phyloP scores from a whole-genome alignment of 495 filamentous ascomycete species.

The Apodospora peruviana region DNA sequence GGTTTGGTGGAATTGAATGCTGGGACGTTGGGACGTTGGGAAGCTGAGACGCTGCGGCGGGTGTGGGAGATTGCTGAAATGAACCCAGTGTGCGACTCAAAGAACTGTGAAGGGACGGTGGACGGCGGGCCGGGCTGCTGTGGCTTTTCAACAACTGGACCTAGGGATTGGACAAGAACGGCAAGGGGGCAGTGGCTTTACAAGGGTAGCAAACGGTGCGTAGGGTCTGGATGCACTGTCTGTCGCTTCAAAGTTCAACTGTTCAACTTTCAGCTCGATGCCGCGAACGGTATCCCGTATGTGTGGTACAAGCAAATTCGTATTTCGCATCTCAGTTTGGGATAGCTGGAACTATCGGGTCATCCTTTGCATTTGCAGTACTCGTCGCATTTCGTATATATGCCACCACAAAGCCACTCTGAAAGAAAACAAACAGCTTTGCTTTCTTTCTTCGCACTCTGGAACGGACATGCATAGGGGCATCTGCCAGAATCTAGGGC shows the following conservation, averaged over 20 bases:
- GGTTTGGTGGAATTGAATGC: no score
- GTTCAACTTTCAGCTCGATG: background rate
- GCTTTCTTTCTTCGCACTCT: no score
- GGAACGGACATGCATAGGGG: no score
- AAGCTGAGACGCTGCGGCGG: no score
- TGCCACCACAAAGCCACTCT: no score
- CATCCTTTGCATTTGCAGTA: no score
- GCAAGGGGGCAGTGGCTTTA: conserved; percentile 10
- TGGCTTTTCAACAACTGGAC: conserved; percentile 17
- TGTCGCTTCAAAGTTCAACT: background rate
- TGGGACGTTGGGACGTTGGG: no score
- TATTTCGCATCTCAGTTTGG: no score
- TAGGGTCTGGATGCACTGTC: background rate
- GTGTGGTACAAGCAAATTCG: background rate
- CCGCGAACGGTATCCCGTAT: background rate
- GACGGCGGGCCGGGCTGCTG: conserved; percentile 13
- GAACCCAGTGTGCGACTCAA: conserved; percentile 17
- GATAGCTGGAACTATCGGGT: no score
- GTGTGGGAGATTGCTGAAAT: conserved; percentile 13
- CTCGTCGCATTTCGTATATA: no score
- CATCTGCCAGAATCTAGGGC: no score
- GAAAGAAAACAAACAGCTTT: no score
- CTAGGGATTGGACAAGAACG: conserved; percentile 10
- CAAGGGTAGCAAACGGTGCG: conserved; percentile 12
- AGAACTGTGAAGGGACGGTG: conserved; percentile 11